Conservation (phyloP, 1,284 basidiomycete genomes). For the Tilletia indica region DNA sequence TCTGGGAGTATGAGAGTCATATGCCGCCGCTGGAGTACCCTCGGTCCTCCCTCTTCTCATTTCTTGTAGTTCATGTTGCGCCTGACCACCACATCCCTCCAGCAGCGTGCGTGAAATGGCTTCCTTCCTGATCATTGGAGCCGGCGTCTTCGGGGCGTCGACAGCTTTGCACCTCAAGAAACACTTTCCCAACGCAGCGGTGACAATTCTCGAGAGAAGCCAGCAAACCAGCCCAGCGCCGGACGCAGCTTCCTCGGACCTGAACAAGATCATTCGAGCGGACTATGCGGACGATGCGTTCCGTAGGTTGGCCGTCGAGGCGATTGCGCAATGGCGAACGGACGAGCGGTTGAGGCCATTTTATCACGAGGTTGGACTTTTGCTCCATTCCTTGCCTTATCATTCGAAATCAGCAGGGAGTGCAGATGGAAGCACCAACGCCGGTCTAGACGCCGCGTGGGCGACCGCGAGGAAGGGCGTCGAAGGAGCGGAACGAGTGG, state of each 20-base stretch:
- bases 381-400: constrained; percentile 33
- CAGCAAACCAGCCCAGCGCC: not conserved
- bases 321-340: constrained; percentile 70
- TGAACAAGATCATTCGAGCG: constrained; percentile 59
- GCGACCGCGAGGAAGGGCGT: not conserved
- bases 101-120: not conserved
- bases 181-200: constrained; percentile 63
- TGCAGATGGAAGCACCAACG: not conserved
- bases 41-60: too few relatives aligned
- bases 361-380: constrained; percentile 49
- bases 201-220: constrained; percentile 64
- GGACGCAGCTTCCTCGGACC: not conserved
- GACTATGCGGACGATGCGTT: constrained; percentile 60
- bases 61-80: not conserved
- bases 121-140: constrained; percentile 69
- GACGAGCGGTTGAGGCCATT: constrained; percentile 26
- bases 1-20: too few relatives aligned
- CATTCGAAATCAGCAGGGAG: constrained; percentile 7
- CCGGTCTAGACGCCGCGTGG: not conserved
- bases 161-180: constrained; percentile 73
- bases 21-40: too few relatives aligned
- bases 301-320: constrained; percentile 68
- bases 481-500: constrained; percentile 19
- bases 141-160: constrained; percentile 81
- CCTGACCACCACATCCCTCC: too few relatives aligned